Percentiles rank a stretch among this genome's conserved stretches.
phyloP scores from a whole-genome alignment of 768 basidiomycete genomes.

The Termitomyces sp. region DNA sequence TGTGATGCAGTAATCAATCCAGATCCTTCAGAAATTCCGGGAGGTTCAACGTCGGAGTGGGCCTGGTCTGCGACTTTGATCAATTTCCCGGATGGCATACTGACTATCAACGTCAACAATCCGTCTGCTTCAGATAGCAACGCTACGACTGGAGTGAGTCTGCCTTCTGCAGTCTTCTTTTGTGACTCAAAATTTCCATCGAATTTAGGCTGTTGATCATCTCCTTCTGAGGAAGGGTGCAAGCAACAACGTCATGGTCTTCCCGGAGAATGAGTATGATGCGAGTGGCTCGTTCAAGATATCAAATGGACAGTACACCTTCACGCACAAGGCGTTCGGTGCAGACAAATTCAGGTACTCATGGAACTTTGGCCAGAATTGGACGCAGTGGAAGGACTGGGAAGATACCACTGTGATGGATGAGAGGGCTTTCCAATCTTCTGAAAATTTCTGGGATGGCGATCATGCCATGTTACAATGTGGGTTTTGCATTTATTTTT shows the following conservation, averaged over 20 bases:
- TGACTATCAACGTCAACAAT: constrained; percentile 66
- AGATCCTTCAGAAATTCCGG: constrained; percentile 46
- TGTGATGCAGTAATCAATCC: constrained; percentile 51
- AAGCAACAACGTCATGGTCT: constrained; percentile 78
- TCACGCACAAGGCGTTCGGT: constrained; percentile 79
- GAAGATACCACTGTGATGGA: constrained; percentile 69
- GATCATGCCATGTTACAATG: constrained; percentile 89
- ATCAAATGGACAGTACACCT: constrained; percentile 63
- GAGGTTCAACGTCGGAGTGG: constrained; percentile 57
- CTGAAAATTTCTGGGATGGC: constrained; percentile 70
- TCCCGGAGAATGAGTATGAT: constrained; percentile 80
- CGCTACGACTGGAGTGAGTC: constrained; percentile 53
- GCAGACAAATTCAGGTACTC: constrained; percentile 88
- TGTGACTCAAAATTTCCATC: constrained; percentile 7
- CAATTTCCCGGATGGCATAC: constrained; percentile 79
- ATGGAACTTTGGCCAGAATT: constrained; percentile 80
- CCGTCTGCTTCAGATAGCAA: constrained; percentile 40
- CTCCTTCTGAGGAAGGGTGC: constrained; percentile 79
- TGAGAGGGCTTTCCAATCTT: constrained; percentile 46
- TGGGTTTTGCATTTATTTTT: constrained; percentile 30
- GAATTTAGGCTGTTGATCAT: constrained; percentile 59
- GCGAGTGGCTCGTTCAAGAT: constrained; percentile 47
- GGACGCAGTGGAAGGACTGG: constrained; percentile 80
- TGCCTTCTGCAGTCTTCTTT: neutral
- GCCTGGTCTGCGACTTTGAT: constrained; percentile 71